Evolutionary conservation across 78 protist genomes (phyloP), one percentile per base, ranked within the genome.

Genomic region (Capsaspora owczarzaki): DNA sequence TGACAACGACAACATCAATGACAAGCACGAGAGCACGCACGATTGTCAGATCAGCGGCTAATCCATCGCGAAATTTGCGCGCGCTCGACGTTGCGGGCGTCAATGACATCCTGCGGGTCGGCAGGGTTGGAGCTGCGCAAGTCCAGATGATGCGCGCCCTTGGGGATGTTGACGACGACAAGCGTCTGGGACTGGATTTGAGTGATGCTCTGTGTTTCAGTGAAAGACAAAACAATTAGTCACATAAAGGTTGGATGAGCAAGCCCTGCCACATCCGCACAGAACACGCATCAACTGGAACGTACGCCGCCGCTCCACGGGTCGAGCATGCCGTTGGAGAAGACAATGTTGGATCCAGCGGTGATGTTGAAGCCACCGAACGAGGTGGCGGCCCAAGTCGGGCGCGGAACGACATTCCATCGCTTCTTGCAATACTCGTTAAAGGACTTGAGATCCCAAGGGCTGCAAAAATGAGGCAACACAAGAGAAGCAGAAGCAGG

Each of bases 111-210:
- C 25, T 0, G 79, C 31, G 90, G 71, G 56, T 87, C 90, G 23
- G n/a, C 43, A 38, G 86, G 88, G 71, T 47, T 83, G 51, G 68
- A 22, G 25, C 20, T 42, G 43, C 82, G 31, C 43, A 87, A 74
- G 61, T 87, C 90, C 37, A 78, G 75, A 33, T 87, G 90, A 66
- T 87, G 90, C 10, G 87, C 90, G 25, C 87, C 90, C 14, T 49
- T 23, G 33, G 31, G 38, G 6, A 79, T 68, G 69, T 0, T 16
- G 38, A 81, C 8, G 78, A 72, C 40, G 1, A 25, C 31, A n/a
- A 66, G 6, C 27, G 81, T 41, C 31, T 37, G 60, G 41, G 40
- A 6, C 31, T 42, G 25, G 25, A 0, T 23, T 19, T 75, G 5
- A 16, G 8, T 4, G 47, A 68, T 56, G 66, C 66, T 56, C 66